These are phyloP conservation scores for Taphrina deformans DNA, from an alignment of 1,139 yeast species.

Conservation along the genomic window DNA sequence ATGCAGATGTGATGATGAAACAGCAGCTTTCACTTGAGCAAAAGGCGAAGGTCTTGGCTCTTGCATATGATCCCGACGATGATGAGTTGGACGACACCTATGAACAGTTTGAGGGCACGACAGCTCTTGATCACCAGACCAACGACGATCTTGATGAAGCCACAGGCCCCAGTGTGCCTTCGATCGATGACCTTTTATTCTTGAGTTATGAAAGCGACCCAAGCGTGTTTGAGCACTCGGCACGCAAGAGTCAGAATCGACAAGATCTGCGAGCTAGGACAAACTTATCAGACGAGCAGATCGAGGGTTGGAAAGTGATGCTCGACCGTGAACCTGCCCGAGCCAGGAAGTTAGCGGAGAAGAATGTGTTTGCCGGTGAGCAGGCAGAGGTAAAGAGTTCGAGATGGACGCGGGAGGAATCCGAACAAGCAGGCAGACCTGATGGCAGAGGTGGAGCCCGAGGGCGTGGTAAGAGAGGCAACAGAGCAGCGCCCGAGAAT, in stretches of 20 bases:
- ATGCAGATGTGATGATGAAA: conserved; percentile 21
- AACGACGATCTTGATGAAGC: conserved; percentile 38
- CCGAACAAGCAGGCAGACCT: neutral
- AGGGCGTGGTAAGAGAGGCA: neutral
- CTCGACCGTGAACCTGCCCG: conserved; percentile 52
- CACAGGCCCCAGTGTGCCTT: conserved; percentile 43
- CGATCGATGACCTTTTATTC: conserved; percentile 60
- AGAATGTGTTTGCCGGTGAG: conserved; percentile 1
- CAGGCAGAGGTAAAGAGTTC: conserved; percentile 3
- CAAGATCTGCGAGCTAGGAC: conserved; percentile 52
- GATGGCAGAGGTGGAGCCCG: neutral
- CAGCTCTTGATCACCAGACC: conserved; percentile 41
- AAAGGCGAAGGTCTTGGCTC: conserved; percentile 10
- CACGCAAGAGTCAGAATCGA: conserved; percentile 58
- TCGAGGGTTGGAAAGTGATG: conserved; percentile 91
- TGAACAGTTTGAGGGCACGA: conserved; percentile 60
- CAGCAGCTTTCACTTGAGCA: conserved; percentile 13
- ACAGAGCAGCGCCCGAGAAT: neutral
- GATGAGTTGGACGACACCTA: conserved; percentile 83
- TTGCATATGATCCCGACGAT: conserved; percentile 52
- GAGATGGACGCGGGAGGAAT: neutral
- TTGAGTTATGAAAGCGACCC: conserved; percentile 57
- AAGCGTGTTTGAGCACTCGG: conserved; percentile 52
- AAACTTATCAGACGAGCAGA: conserved; percentile 82
- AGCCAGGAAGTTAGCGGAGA: conserved; percentile 48